Evolutionary conservation across 768 basidiomycete genomes (phyloP).

Genomic region (Boletales sp.): DNA sequence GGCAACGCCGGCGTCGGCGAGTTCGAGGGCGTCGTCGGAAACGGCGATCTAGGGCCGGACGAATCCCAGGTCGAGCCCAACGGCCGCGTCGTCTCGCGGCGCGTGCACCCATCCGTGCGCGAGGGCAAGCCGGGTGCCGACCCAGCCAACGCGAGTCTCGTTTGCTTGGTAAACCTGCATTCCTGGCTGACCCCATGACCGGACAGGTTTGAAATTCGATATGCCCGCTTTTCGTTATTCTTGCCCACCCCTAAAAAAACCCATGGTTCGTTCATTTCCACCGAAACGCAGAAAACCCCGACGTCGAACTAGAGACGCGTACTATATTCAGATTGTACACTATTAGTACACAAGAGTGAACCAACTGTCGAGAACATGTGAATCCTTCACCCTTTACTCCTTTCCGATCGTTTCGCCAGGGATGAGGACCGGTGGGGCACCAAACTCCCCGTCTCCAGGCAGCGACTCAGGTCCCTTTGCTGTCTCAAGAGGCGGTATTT

Average conservation of each 20-base stretch:
- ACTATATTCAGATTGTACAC: too few species aligned
- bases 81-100: constrained; percentile 22
- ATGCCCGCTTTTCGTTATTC: neutral
- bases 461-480: constrained; percentile 19
- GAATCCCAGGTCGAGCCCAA: constrained; percentile 18
- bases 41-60: constrained; percentile 28
- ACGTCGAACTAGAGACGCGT: too few species aligned
- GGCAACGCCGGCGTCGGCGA: constrained; percentile 28
- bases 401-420: constrained; percentile 28
- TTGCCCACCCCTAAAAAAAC: neutral
- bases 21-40: constrained; percentile 28
- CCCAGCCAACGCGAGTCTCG: constrained; percentile 15
- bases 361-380: too few species aligned
- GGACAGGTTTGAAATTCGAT: constrained; percentile 12
- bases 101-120: neutral
- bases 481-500: constrained; percentile 18
- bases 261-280: neutral
- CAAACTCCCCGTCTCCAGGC: constrained; percentile 28
- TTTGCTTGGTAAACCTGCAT: neutral
- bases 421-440: constrained; percentile 22
- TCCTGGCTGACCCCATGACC: neutral
- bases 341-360: neutral
- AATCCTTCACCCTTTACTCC: too few species aligned
- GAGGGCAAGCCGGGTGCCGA: constrained; percentile 3
- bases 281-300: neutral